Percentiles rank a stretch among this genome's conserved stretches.
Evolutionary conservation across 768 basidiomycete species (phyloP).

Genomic region (Russula vinacea): DNA sequence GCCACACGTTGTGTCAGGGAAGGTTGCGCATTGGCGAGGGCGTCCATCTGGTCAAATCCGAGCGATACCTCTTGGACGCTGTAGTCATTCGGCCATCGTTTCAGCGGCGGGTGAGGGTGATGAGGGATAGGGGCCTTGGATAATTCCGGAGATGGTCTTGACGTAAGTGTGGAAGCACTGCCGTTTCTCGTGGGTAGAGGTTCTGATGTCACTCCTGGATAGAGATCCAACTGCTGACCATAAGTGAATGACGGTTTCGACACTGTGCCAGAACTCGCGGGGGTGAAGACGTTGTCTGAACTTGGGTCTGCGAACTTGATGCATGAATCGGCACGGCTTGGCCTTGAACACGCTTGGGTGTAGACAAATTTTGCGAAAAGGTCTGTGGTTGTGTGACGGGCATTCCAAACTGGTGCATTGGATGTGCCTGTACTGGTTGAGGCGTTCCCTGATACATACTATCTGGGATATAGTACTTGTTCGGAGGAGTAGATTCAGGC

Average conservation of each 20-base stretch:
- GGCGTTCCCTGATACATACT: conserved; percentile 19
- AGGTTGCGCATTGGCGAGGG: conserved; percentile 37
- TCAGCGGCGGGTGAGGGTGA: conserved; percentile 60
- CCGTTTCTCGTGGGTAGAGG: conserved; percentile 23
- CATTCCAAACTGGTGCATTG: conserved; percentile 21
- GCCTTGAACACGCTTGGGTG: conserved; percentile 25
- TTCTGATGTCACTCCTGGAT: conserved; percentile 14
- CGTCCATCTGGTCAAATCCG: conserved; percentile 55
- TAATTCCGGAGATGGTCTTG: conserved; percentile 23
- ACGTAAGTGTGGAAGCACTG: conserved; percentile 31
- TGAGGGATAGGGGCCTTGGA: conserved; percentile 38
- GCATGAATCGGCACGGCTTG: conserved; percentile 23
- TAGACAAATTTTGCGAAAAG: conserved; percentile 29
- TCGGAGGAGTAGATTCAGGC: conserved; percentile 27
- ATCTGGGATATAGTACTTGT: conserved; percentile 27
- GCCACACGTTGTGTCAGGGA: conserved; percentile 60
- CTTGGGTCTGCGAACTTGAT: conserved; percentile 12
- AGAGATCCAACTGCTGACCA: conserved; percentile 16
- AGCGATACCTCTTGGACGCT: conserved; percentile 61
- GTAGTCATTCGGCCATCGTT: conserved; percentile 77
- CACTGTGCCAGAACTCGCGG: background rate
- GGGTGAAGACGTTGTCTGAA: conserved; percentile 18
- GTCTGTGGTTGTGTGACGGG: conserved; percentile 24
- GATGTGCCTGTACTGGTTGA: conserved; percentile 18
- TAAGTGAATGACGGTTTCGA: conserved; percentile 21